Percentiles rank a stretch among this genome's conserved stretches.
Evolutionary conservation across 78 protist species (phyloP).

Genomic region (Cavenderia fasciculata): DNA sequence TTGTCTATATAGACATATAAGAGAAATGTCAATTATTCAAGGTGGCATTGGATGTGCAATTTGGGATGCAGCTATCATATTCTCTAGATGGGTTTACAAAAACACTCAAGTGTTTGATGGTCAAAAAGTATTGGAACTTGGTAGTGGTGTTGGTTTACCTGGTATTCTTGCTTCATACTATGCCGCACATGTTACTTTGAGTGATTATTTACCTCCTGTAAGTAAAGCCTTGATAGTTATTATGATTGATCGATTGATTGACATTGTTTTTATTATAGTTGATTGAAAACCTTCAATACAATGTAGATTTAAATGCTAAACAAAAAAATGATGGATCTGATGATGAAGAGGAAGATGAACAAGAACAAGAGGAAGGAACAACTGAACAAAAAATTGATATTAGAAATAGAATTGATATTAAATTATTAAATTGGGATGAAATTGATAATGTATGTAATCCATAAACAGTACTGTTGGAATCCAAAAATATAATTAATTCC

Average conservation of each 20-base stretch:
- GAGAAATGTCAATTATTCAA: conserved; percentile 87
- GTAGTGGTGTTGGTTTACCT: conserved; percentile 87
- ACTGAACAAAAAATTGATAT: neutral
- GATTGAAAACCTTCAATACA: conserved; percentile 82
- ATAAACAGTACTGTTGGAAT: neutral
- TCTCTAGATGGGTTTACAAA: conserved; percentile 85
- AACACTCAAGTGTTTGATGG: conserved; percentile 74
- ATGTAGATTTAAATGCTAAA: conserved; percentile 69
- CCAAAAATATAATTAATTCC: no score
- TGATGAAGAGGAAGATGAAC: conserved; percentile 27
- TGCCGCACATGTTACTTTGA: conserved; percentile 65
- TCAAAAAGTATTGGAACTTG: conserved; percentile 79
- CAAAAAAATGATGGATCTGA: conserved; percentile 54
- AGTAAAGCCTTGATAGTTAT: neutral
- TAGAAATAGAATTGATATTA: conserved; percentile 1
- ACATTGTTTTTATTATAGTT: neutral
- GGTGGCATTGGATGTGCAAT: conserved; percentile 92
- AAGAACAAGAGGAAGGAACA: neutral
- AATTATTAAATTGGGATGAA: conserved; percentile 81
- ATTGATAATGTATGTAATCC: conserved; percentile 10
- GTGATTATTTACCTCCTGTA: conserved; percentile 86
- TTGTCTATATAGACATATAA: no score
- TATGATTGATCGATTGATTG: neutral
- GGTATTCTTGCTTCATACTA: conserved; percentile 85
- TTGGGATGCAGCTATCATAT: conserved; percentile 92